Percentiles rank a stretch among this genome's conserved stretches.
Evolutionary conservation across 2,329 filamentous ascomycete species (phyloP).

Genomic region (Penicillium sp.): DNA sequence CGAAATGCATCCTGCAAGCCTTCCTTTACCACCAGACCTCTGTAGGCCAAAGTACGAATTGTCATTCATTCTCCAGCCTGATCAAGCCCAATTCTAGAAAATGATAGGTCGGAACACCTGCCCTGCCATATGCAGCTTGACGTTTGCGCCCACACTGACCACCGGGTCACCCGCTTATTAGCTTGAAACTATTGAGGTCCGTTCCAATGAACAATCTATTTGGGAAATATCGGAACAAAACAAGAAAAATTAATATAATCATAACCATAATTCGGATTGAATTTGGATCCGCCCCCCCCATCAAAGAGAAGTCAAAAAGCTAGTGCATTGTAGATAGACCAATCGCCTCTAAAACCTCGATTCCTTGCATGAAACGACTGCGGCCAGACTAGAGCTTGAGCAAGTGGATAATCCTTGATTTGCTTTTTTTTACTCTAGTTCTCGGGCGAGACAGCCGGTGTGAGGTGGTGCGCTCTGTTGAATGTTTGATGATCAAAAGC

Average conservation of each 20-base stretch:
- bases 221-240: neutral
- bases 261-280: neutral
- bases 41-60: neutral
- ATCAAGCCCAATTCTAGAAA: neutral
- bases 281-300: neutral
- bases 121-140: slow-evolving; percentile 1
- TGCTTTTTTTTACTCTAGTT: neutral
- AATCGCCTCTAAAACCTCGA: slow-evolving; percentile 19
- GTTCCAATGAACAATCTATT: neutral
- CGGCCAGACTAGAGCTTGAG: neutral
- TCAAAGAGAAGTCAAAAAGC: neutral
- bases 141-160: neutral
- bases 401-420: neutral
- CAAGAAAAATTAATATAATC: neutral
- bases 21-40: neutral
- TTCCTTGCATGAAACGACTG: slow-evolving; percentile 21
- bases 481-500: neutral
- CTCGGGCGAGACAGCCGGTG: neutral
- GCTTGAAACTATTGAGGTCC: slow-evolving; percentile 3
- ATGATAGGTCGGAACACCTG: slow-evolving; percentile 10
- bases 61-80: neutral
- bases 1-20: slow-evolving; percentile 12
- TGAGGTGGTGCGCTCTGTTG: neutral
- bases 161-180: neutral
- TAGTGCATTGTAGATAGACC: slow-evolving; percentile 13